Evolutionary conservation across 1,139 yeast genomes (phyloP).

Genomic region (Taphrina deformans): DNA sequence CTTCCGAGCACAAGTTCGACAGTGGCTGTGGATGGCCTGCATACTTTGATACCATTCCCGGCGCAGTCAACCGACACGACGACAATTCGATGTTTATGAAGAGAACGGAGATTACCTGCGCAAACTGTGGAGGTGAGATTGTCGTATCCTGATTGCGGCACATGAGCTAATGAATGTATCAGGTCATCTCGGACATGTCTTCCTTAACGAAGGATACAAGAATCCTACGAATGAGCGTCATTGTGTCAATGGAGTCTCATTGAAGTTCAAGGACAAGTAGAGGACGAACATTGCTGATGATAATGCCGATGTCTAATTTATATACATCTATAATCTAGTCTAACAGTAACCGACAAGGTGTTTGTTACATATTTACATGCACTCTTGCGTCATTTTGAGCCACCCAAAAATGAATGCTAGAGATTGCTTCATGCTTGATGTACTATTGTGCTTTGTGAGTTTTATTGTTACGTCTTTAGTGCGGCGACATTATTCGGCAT

Average conservation of each 20-base stretch:
- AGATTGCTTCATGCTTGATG: too few species aligned
- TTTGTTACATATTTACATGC: background rate
- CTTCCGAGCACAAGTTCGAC: slow-evolving; percentile 75
- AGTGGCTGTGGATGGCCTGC: slow-evolving; percentile 99
- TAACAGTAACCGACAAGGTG: background rate
- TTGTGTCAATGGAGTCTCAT: slow-evolving; percentile 74
- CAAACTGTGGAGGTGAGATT: slow-evolving; percentile 69
- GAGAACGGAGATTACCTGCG: slow-evolving; percentile 85
- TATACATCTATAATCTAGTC: background rate
- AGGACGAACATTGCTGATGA: background rate
- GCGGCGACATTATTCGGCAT: background rate
- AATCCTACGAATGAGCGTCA: slow-evolving; percentile 92
- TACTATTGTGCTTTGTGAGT: background rate
- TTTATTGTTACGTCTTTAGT: background rate
- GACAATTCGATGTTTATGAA: slow-evolving; percentile 73
- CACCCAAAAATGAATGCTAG: background rate
- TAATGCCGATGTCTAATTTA: background rate
- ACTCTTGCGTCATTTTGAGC: background rate
- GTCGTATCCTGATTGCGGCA: slow-evolving; percentile 52
- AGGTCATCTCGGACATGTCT: slow-evolving; percentile 63
- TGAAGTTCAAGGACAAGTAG: slow-evolving; percentile 56
- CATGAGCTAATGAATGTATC: background rate
- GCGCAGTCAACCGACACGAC: slow-evolving; percentile 60
- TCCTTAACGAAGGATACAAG: slow-evolving; percentile 65
- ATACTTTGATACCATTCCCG: slow-evolving; percentile 84